These are phyloP conservation scores for Akanthomyces muscarius DNA, from an alignment of 2,329 filamentous ascomycete species.

Conservation along the genomic window DNA sequence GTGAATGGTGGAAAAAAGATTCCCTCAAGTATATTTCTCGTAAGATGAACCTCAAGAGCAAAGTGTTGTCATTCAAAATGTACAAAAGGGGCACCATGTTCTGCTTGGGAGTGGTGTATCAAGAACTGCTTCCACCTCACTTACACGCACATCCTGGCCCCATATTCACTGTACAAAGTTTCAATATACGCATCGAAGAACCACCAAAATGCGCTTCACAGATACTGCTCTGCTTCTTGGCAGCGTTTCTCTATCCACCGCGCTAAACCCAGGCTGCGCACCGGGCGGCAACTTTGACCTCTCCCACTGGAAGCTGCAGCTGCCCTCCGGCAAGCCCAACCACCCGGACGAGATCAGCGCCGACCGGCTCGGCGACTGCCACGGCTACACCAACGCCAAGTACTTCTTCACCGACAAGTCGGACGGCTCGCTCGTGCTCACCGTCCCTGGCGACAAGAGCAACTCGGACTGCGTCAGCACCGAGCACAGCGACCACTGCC, in stretches of 20 bases:
- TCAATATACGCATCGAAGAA: background rate
- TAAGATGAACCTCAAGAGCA: background rate
- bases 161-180: background rate
- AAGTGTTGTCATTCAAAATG: background rate
- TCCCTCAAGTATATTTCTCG: background rate
- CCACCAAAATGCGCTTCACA: slow-evolving; percentile 3
- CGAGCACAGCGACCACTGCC: slow-evolving; percentile 36
- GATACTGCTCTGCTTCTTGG: background rate
- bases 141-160: background rate
- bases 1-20: background rate
- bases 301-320: slow-evolving; percentile 33
- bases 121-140: background rate
- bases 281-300: slow-evolving; percentile 34
- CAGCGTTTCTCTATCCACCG: background rate
- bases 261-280: slow-evolving; percentile 4
- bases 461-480: slow-evolving; percentile 36
- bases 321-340: slow-evolving; percentile 31
- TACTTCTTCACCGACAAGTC: slow-evolving; percentile 34
- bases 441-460: slow-evolving; percentile 34
- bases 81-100: background rate
- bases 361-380: slow-evolving; percentile 32
- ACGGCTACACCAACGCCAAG: slow-evolving; percentile 30
- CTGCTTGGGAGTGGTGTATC: background rate
- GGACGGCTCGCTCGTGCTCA: slow-evolving; percentile 35
- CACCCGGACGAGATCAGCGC: slow-evolving; percentile 24